These are phyloP conservation scores for Ogataea minuta DNA, from an alignment of 805 yeast species.

Conservation along the genomic window DNA sequence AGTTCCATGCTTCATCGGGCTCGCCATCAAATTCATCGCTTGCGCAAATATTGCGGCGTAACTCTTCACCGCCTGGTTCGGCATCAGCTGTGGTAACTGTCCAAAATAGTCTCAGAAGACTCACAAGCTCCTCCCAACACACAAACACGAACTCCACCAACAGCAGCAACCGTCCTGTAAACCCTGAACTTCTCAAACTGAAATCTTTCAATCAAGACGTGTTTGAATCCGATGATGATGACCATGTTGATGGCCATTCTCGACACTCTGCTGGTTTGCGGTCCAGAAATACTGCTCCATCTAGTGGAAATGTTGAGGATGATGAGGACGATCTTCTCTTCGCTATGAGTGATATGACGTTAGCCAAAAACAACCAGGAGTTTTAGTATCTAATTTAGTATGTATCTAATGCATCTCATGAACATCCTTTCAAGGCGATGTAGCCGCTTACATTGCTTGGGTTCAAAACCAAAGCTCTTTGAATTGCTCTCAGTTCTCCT, in stretches of 20 bases:
- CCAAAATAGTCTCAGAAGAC: constrained; percentile 11
- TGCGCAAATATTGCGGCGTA: constrained; percentile 16
- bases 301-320: constrained; percentile 37
- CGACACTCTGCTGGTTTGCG: constrained; percentile 9
- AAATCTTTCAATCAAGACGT: constrained; percentile 34
- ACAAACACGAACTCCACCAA: constrained; percentile 18
- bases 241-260: constrained; percentile 24
- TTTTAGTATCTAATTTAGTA: constrained; percentile 12
- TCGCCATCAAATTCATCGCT: constrained; percentile 24
- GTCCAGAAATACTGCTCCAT: constrained; percentile 5
- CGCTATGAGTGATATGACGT: constrained; percentile 72
- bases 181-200: constrained; percentile 29
- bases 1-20: constrained; percentile 16
- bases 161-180: constrained; percentile 16
- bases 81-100: constrained; percentile 12
- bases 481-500: constrained; percentile 53
- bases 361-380: constrained; percentile 28
- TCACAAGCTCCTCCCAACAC: constrained; percentile 18
- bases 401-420: constrained; percentile 8
- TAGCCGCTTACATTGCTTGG: constrained; percentile 48
- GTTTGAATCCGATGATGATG: constrained; percentile 35
- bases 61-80: constrained; percentile 18
- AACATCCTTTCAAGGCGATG: constrained; percentile 14
- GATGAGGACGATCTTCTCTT: constrained; percentile 68
- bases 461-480: constrained; percentile 63